Base-by-base conservation (phyloP, 1,139 yeast species). In the Yamadazyma conglobata region DNA sequence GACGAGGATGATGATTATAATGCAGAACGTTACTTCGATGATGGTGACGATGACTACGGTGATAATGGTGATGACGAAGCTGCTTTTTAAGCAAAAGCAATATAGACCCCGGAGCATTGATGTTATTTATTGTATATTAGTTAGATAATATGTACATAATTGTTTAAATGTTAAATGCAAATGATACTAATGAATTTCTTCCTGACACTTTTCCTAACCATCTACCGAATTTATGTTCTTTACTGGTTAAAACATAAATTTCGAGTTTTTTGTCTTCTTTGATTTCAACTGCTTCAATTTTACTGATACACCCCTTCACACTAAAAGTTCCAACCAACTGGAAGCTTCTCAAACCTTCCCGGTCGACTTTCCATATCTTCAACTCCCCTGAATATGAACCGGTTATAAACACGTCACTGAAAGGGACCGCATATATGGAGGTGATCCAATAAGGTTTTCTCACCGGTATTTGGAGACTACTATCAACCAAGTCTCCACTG, bases 331-430 rank as follows among this genome's bases (percentile, higher is more conserved):
- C 84, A 14, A 83, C 45, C 13, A 64, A 52, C 26, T 58, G 64
- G 49, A 87, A 84, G 20, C 66, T 60, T 44, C 94, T 70, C 48
- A 80, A 55, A 33, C 76, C 80, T 30, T 73, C 79, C 22, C 48
- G 48, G 32, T 73, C 75, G 20, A 91, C 54, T 48, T 75, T 77
- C 97, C 97, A 91, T 27, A 87, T 68, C 39, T 73, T 77, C 34
- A 89, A 56, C 5, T 64, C 56, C 4, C 97, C 97, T 50, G 77
- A 74, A 79, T 86, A 84, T 3, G 97, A 88, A 1, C 98, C 98
- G 15, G 88, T 77, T 32, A 91, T 61, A 49, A 91, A 86, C 6
- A 87, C 57, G 51, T 93, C 89, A 15, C 91, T 73, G 52, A 74
- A 89, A n/a, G 98, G 96, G n/a, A 91, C 64, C 1, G 95, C 87